Base-by-base conservation (phyloP, 495 filamentous ascomycete species). In the Aspergillus sclerotiicarbonarius region DNA sequence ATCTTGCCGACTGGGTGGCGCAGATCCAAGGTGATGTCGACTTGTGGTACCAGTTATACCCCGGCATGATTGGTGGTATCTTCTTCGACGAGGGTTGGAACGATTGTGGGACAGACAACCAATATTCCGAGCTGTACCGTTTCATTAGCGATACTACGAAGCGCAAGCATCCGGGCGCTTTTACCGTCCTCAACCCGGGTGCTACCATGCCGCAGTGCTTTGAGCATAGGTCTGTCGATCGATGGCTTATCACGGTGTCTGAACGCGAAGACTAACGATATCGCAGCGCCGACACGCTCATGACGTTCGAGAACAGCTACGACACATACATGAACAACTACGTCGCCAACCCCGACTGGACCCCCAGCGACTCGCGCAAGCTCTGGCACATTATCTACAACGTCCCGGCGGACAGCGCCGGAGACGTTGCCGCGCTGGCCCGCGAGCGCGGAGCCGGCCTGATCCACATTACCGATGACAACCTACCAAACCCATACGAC, bases 1-100 rank as follows among this genome's bases (percentile, higher is more conserved):
- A 59, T 30, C 30, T 63, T 4, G 58, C 62, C 0, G 62, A 64
- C 39, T 67, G 59, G 65, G 41, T 51, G 1, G 33, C 62, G 8
- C 59, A 67, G 44, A 64, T 67, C 25, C 48, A 67, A 19, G 18
- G 57, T 39, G 65, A 67, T 41, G 32, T 67, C 18, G 62, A 67
- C 45, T 59, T 51, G 59, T 64, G 65, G 62, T 67, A 61, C 49
- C 41, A 5, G 15, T 53, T 67, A 0, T 67, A 63, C 33, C 53
- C 52, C 19, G 16, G 19, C 29, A 59, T 31, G 15, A 54, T 67
- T 48, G 64, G 64, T 12, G 61, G 61, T 6, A 63, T 67, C 51
- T 67, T 63, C 37, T 67, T 67, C 30, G 58, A 67, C 16, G 64
- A 67, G 46, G 61, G 64, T 2, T 67, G 58, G 64, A 55, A 55